phyloP scores from a whole-genome alignment of 1,284 basidiomycete genomes.

The Leucoagaricus sp. region DNA sequence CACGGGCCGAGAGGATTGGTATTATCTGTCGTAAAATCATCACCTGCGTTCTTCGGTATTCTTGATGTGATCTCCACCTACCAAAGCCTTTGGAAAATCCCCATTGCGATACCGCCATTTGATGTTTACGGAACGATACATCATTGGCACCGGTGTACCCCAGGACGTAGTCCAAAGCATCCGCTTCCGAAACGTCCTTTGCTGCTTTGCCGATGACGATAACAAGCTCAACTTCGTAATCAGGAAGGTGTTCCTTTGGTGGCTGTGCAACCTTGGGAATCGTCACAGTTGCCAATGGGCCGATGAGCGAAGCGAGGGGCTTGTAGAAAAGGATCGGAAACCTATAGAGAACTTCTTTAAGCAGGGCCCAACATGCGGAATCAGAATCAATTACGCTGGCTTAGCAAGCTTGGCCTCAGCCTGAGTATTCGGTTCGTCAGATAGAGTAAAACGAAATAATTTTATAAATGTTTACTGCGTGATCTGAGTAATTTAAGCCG shows the following conservation, averaged over 20 bases:
- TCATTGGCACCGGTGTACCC: slow-evolving; percentile 84
- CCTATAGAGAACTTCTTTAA: slow-evolving; percentile 31
- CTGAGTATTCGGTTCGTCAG: slow-evolving; percentile 36
- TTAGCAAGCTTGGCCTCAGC: slow-evolving; percentile 64
- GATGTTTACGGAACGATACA: slow-evolving; percentile 81
- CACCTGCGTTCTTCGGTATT: too few relatives aligned
- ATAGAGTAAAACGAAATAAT: background rate
- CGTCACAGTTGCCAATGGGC: slow-evolving; percentile 65
- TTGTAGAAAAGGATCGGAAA: slow-evolving; percentile 83
- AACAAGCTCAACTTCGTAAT: slow-evolving; percentile 89
- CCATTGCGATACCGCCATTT: slow-evolving; percentile 79
- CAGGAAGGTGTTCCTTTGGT: slow-evolving; percentile 69
- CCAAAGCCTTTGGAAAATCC: slow-evolving; percentile 84
- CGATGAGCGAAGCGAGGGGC: slow-evolving; percentile 71
- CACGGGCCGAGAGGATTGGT: slow-evolving; percentile 78
- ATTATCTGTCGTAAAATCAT: slow-evolving; percentile 69
- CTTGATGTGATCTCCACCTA: too few relatives aligned
- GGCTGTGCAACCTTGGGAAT: slow-evolving; percentile 74
- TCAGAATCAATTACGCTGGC: slow-evolving; percentile 51
- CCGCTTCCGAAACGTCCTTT: slow-evolving; percentile 73
- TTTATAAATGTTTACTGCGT: slow-evolving; percentile 56
- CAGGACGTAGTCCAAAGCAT: slow-evolving; percentile 82
- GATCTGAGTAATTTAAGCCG: slow-evolving; percentile 80
- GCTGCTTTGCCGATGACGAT: slow-evolving; percentile 83
- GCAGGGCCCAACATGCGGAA: background rate